Evolutionary conservation across 139 green algal genomes (phyloP).

Genomic region (Limnomonas spitsbergensis): DNA sequence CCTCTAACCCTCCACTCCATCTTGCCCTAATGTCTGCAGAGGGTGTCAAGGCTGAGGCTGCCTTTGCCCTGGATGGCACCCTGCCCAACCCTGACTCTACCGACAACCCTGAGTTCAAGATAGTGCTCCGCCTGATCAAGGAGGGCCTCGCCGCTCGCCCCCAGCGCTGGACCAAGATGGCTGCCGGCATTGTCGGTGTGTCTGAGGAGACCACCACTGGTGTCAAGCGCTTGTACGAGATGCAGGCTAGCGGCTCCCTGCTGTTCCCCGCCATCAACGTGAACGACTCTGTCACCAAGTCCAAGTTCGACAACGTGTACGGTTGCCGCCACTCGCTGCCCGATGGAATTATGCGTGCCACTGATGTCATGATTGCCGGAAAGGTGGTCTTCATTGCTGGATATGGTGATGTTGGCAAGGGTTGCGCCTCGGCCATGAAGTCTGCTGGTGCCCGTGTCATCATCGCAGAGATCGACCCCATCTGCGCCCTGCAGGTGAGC

Average conservation of each 20-base stretch:
- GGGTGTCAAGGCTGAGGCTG: slow-evolving; percentile 91
- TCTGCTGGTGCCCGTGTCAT: slow-evolving; percentile 86
- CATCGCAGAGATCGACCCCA: slow-evolving; percentile 98
- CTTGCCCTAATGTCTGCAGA: no score
- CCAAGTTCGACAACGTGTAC: slow-evolving; percentile 99
- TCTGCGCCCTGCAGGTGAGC: slow-evolving; percentile 95
- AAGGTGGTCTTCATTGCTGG: slow-evolving; percentile 76
- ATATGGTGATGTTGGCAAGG: slow-evolving; percentile 99
- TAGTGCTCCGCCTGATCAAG: slow-evolving; percentile 91
- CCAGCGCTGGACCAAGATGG: slow-evolving; percentile 60
- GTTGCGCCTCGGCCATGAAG: slow-evolving; percentile 94
- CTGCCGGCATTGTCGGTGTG: slow-evolving; percentile 83
- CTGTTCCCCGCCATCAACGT: slow-evolving; percentile 99
- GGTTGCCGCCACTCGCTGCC: slow-evolving; percentile 98
- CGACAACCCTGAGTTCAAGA: slow-evolving; percentile 98
- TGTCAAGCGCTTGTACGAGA: slow-evolving; percentile 99
- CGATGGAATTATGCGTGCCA: slow-evolving; percentile 99
- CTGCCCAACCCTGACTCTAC: slow-evolving; percentile 91
- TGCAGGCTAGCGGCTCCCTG: slow-evolving; percentile 83
- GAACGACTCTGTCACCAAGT: slow-evolving; percentile 99
- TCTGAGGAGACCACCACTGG: slow-evolving; percentile 99
- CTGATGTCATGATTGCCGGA: slow-evolving; percentile 95
- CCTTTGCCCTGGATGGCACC: slow-evolving; percentile 86
- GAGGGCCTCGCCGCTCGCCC: slow-evolving; percentile 64
- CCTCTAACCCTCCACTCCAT: no score